Evolutionary conservation across 305 asterid species (phyloP).

Genomic region (Galium porrigens): DNA sequence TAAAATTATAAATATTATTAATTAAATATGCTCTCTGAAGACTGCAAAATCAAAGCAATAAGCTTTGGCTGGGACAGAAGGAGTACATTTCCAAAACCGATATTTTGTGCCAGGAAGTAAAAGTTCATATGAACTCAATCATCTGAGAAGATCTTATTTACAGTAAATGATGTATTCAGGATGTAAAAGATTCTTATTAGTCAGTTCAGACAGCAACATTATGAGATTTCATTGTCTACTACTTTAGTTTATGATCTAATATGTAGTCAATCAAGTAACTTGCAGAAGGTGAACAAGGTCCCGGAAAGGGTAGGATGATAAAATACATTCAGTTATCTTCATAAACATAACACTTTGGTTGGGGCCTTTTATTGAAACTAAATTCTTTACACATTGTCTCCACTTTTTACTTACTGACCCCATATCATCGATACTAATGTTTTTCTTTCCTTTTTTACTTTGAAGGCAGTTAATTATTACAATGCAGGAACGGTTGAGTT

Average conservation of each 20-base stretch:
- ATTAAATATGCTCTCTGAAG: too few relatives aligned
- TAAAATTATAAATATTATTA: too few relatives aligned
- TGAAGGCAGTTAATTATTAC: conserved; percentile 80
- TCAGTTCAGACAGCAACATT: not conserved
- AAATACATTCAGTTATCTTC: not conserved
- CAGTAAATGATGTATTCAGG: not conserved
- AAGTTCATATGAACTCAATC: not conserved
- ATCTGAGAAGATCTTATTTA: not conserved
- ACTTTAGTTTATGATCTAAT: not conserved
- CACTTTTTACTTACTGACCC: not conserved
- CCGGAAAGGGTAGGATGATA: not conserved
- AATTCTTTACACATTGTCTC: not conserved
- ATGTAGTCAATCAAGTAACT: not conserved
- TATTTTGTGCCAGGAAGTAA: not conserved
- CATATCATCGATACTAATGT: not conserved
- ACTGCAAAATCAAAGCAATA: too few relatives aligned
- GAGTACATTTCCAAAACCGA: not conserved
- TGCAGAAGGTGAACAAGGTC: not conserved
- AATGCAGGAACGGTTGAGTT: conserved; percentile 96
- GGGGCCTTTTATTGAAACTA: not conserved
- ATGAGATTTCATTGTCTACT: not conserved
- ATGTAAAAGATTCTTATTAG: not conserved
- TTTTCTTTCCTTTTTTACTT: conserved; percentile 13
- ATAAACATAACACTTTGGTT: not conserved
- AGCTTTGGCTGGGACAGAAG: too few relatives aligned